These are phyloP conservation scores for Metarhizium sp. DNA, from an alignment of 2,329 filamentous ascomycete species.

Conservation along the genomic window DNA sequence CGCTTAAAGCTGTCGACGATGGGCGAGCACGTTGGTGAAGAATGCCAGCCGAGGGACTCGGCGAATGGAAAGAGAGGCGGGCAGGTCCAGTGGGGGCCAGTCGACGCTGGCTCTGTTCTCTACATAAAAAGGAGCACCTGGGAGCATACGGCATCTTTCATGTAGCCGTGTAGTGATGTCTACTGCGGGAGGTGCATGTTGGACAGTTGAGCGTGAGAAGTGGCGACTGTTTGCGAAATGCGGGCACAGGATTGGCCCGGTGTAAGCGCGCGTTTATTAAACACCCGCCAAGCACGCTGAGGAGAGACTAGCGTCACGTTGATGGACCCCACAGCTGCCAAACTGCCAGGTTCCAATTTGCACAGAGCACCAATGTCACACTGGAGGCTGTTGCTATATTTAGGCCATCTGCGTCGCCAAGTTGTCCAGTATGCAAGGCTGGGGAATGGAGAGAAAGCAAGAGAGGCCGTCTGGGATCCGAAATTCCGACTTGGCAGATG, in stretches of 20 bases:
- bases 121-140: background rate
- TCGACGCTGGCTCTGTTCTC: background rate
- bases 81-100: background rate
- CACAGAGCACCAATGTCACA: background rate
- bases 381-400: background rate
- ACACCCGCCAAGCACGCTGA: background rate
- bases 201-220: background rate
- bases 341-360: background rate
- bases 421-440: background rate
- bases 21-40: background rate
- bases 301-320: background rate
- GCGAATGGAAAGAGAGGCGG: background rate
- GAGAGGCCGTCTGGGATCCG: background rate
- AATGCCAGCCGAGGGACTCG: background rate
- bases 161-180: background rate
- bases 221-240: background rate
- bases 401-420: background rate
- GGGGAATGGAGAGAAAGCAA: background rate
- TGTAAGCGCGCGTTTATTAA: slow-evolving; percentile 5
- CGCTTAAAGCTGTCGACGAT: background rate
- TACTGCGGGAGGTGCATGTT: background rate
- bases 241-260: slow-evolving; percentile 1
- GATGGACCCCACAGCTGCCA: background rate
- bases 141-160: background rate
- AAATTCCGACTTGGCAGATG: background rate